phyloP scores from a whole-genome alignment of 2,329 filamentous ascomycete genomes.

The Botrytis tulipae region DNA sequence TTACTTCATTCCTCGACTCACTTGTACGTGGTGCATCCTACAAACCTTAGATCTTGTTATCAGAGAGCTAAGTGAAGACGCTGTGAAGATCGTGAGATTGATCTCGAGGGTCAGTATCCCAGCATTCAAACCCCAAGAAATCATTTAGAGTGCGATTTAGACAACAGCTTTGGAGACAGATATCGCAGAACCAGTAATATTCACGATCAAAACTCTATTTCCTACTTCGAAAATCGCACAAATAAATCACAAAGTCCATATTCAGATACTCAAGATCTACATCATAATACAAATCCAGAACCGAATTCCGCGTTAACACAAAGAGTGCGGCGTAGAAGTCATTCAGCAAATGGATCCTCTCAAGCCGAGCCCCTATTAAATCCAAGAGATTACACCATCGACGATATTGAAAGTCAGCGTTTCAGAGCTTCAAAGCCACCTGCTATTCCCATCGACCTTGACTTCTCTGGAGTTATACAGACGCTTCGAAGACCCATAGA shows the following conservation, averaged over 20 bases:
- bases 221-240: neutral
- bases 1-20: neutral
- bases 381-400: neutral
- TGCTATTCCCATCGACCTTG: neutral
- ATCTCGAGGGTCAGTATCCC: neutral
- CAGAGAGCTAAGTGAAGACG: too few species aligned
- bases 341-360: neutral
- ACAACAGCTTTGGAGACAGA: neutral
- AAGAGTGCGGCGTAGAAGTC: neutral
- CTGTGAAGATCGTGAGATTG: neutral
- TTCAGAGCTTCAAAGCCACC: neutral
- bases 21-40: too few species aligned
- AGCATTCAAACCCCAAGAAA: accelerated
- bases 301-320: neutral
- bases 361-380: too few species aligned
- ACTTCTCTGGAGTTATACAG: neutral
- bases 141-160: neutral
- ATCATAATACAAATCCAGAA: neutral
- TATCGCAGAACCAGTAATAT: neutral
- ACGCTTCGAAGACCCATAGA: neutral
- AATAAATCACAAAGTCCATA: neutral
- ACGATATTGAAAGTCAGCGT: neutral
- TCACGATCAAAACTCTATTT: neutral
- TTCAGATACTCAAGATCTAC: neutral
- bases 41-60: too few species aligned